phyloP scores from a whole-genome alignment of 129 eudicot species.

The Calendula officinalis region DNA sequence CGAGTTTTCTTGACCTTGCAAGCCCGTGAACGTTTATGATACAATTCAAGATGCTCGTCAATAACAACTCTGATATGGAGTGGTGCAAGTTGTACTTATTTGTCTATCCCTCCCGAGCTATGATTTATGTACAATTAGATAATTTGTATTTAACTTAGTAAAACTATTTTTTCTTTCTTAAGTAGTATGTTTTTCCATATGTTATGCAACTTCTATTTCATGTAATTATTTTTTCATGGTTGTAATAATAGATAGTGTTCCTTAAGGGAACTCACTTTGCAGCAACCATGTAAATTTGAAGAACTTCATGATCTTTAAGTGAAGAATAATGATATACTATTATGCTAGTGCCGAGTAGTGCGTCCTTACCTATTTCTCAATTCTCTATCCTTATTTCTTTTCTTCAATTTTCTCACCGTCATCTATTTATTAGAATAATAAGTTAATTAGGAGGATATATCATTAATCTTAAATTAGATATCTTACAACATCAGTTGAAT shows the following conservation, averaged over 20 bases:
- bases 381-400: too few species aligned
- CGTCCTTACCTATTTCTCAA: too few species aligned
- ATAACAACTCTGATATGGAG: neutral
- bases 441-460: too few species aligned
- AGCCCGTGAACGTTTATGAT: slow-evolving; percentile 28
- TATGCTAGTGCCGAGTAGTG: too few species aligned
- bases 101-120: slow-evolving; percentile 27
- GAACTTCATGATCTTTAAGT: neutral
- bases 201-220: neutral
- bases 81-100: neutral
- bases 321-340: too few species aligned
- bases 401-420: neutral
- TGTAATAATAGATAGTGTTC: slow-evolving; percentile 10
- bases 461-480: too few species aligned
- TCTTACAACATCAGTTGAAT: too few species aligned
- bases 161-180: neutral
- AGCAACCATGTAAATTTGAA: neutral
- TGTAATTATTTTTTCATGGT: slow-evolving; percentile 11
- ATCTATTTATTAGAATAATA: too few species aligned
- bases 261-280: neutral
- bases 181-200: slow-evolving; percentile 1
- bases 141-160: slow-evolving; percentile 3
- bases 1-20: slow-evolving; percentile 78
- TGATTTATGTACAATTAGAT: neutral
- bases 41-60: neutral